Base-by-base conservation (phyloP, 805 yeast genomes). In the Yamadazyma sp. region DNA sequence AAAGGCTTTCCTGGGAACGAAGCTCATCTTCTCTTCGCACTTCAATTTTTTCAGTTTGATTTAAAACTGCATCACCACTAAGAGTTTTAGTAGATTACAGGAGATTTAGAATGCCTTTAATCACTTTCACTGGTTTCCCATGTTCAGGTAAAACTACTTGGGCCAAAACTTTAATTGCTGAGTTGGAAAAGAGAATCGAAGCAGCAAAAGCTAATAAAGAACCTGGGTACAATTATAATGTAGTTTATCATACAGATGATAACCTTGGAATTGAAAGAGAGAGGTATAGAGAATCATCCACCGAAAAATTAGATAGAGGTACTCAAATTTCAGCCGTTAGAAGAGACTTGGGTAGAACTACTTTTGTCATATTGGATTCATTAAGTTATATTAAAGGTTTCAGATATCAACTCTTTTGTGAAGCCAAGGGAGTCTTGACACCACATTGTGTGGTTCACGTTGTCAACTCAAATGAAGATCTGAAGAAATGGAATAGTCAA, bases 361-460 rank as follows among this genome's bases (percentile, higher is more conserved):
- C 76, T 14, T 70, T 93, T 19, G 97, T 93, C 1, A 78, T 93
- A 12, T 69, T 93, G 35, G 98, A 93, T 56, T 76, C 93, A 1
- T 67, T 88, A 49, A 80, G 86, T 26, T 93, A 93, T 55, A 93
- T 93, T 50, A 93, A 93, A 54, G 98, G 98, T 0, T 88, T 89
- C 56, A 69, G 98, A 41, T 93, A 93, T 60, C 98, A 93, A 59
- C 67, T 93, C 35, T 88, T 78, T 56, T 89, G 97, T 58, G 98
- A 93, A 57, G 89, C 96, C 24, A 91, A 89, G 55, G 82, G 87
- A 1, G 67, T 80, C 18, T 71, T 79, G 12, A 88, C 97, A 1
- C 80, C 93, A 2, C 82, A 86, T 44, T 83, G 94, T 52, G 84
- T 89, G 24, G 66, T 91, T 2, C 89, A 91, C 42, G 81, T 85